Evolutionary conservation across 805 yeast genomes (phyloP).

Genomic region (Yamadazyma paraphyllophila): DNA sequence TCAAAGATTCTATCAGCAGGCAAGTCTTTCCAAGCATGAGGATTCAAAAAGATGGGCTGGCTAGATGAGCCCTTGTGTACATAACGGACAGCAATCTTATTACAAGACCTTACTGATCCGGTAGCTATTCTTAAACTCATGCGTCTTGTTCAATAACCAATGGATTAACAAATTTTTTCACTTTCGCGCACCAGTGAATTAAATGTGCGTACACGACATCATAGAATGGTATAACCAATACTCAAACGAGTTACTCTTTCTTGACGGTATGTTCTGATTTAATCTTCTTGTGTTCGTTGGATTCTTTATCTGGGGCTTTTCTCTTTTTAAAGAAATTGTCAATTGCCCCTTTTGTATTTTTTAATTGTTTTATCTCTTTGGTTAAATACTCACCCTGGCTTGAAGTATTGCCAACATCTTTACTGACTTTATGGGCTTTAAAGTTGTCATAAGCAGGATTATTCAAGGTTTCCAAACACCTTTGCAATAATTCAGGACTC

Average conservation of each 20-base stretch:
- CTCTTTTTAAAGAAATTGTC: constrained; percentile 25
- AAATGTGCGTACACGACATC: constrained; percentile 4
- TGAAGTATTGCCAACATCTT: constrained; percentile 61
- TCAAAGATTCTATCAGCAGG: constrained; percentile 62
- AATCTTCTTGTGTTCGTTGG: background rate
- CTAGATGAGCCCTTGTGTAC: constrained; percentile 7
- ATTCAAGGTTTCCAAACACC: constrained; percentile 34
- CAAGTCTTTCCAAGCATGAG: constrained; percentile 68
- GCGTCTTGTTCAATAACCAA: background rate
- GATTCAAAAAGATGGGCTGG: constrained; percentile 50
- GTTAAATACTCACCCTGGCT: constrained; percentile 46
- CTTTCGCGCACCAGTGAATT: background rate
- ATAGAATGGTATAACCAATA: background rate
- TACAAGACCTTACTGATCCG: background rate
- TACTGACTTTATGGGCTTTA: constrained; percentile 54
- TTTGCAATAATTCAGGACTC: constrained; percentile 36
- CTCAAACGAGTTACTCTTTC: background rate
- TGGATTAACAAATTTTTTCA: constrained; percentile 6
- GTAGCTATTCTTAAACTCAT: background rate
- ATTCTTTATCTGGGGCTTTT: background rate
- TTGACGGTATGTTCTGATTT: background rate
- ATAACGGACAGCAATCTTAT: constrained; percentile 7
- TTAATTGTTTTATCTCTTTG: constrained; percentile 19
- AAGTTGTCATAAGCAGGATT: constrained; percentile 36
- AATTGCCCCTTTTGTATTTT: constrained; percentile 19